Conservation (phyloP, 2,329 filamentous ascomycete genomes). For the Beauveria sp. region DNA sequence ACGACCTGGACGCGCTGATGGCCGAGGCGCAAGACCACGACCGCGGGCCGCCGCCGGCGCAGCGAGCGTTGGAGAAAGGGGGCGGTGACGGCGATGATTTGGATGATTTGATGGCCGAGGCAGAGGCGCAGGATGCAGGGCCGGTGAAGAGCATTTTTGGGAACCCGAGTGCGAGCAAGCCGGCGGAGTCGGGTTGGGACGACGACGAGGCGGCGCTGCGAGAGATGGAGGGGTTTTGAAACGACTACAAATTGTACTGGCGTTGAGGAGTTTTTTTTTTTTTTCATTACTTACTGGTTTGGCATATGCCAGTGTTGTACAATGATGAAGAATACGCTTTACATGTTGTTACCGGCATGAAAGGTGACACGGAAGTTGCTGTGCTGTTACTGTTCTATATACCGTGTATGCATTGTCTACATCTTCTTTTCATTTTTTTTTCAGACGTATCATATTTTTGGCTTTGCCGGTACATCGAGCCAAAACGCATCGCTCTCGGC, state of each 20-base stretch:
- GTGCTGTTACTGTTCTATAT: background rate
- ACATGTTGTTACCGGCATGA: background rate
- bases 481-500: slow-evolving; percentile 5
- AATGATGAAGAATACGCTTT: background rate
- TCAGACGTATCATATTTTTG: background rate
- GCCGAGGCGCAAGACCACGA: slow-evolving; percentile 34
- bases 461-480: background rate
- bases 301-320: background rate
- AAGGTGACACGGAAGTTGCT: background rate
- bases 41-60: slow-evolving; percentile 9
- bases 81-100: slow-evolving; percentile 38
- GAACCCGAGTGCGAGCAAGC: slow-evolving; percentile 1
- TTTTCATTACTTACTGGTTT: background rate
- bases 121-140: slow-evolving; percentile 22
- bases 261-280: background rate
- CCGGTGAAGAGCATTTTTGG: slow-evolving; percentile 4
- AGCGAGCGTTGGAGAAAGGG: slow-evolving; percentile 11
- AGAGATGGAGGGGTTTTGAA: slow-evolving; percentile 48
- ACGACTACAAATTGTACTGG: background rate
- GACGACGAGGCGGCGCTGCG: slow-evolving; percentile 64
- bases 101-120: slow-evolving; percentile 46
- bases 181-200: slow-evolving; percentile 35
- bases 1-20: slow-evolving; percentile 48
- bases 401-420: background rate
- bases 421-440: background rate